Evolutionary conservation across 805 yeast species (phyloP).

Genomic region (Wickerhamiella spandovensis): DNA sequence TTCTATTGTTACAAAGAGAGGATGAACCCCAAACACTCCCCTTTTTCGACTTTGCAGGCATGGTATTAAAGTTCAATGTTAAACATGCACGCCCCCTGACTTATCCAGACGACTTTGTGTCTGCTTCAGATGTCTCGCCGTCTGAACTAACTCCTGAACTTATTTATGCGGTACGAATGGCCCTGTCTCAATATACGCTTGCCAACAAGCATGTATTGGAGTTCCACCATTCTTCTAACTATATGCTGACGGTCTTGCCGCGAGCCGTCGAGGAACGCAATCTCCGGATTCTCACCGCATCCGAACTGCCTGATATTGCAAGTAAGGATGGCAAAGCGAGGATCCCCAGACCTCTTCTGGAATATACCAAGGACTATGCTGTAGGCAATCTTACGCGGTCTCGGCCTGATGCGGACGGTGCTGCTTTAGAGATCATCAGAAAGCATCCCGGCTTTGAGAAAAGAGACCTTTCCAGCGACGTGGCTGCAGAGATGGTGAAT

Average conservation of each 20-base stretch:
- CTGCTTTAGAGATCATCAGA: conserved; percentile 5
- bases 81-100: not conserved
- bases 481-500: not conserved
- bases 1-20: not conserved
- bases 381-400: conserved; percentile 9
- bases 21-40: conserved; percentile 3
- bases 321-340: not conserved
- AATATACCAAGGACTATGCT: conserved; percentile 14
- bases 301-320: not conserved
- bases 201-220: conserved; percentile 4
- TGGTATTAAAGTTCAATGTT: not conserved
- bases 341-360: not conserved
- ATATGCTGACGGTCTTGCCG: conserved; percentile 10
- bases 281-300: not conserved
- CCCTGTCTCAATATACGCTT: conserved; percentile 12
- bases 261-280: conserved; percentile 3
- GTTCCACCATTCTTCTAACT: conserved; percentile 4
- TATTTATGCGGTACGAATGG: conserved; percentile 11
- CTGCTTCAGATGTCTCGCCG: not conserved
- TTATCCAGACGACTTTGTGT: not conserved
- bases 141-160: conserved; percentile 4
- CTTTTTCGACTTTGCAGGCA: conserved; percentile 4
- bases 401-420: conserved; percentile 5
- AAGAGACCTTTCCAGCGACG: not conserved
- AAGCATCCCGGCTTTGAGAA: not conserved